Evolutionary conservation across 2,329 filamentous ascomycete species (phyloP).

Genomic region (Aspergillus fructus): DNA sequence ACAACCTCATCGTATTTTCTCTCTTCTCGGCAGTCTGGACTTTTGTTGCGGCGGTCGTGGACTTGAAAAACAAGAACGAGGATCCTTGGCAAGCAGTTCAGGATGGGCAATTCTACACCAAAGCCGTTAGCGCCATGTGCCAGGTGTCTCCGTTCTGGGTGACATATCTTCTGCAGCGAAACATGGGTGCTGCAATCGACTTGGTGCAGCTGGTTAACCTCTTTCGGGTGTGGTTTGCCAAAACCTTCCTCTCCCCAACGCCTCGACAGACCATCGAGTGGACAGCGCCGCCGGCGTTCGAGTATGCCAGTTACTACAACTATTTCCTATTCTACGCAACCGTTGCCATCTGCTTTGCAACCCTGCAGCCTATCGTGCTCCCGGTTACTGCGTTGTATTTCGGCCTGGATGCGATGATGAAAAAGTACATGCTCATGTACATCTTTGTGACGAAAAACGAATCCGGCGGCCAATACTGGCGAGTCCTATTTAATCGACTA

Average conservation of each 20-base stretch:
- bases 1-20: constrained; percentile 93
- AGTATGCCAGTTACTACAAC: constrained; percentile 97
- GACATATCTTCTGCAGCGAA: constrained; percentile 87
- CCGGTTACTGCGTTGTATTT: constrained; percentile 90
- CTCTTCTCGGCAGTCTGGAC: constrained; percentile 81
- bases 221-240: constrained; percentile 78
- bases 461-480: constrained; percentile 91
- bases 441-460: constrained; percentile 97
- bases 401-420: constrained; percentile 78
- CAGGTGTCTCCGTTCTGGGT: constrained; percentile 89
- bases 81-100: constrained; percentile 69
- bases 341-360: constrained; percentile 79
- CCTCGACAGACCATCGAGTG: constrained; percentile 88
- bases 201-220: constrained; percentile 85
- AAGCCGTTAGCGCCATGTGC: constrained; percentile 73
- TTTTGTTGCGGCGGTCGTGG: constrained; percentile 66
- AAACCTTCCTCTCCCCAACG: constrained; percentile 82
- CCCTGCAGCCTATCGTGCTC: constrained; percentile 82
- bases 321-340: constrained; percentile 96
- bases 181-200: constrained; percentile 90
- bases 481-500: constrained; percentile 87
- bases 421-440: constrained; percentile 93
- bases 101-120: constrained; percentile 60
- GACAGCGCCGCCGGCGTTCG: constrained; percentile 87
- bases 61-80: constrained; percentile 55